Evolutionary conservation across 768 basidiomycete species (phyloP).

Genomic region (Boletus bicolor): DNA sequence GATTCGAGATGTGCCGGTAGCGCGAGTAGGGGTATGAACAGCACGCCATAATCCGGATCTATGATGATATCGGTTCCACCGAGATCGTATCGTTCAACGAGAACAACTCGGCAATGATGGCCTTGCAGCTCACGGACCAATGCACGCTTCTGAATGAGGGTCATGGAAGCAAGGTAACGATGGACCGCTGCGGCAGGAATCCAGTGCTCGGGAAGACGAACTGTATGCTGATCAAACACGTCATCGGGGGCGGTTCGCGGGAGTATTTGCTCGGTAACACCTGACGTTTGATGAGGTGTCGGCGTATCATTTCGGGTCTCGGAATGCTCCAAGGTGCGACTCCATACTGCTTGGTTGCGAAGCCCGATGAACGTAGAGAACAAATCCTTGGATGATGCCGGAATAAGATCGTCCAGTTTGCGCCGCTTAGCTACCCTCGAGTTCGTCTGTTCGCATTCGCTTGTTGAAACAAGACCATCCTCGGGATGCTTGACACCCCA

Average conservation of each 20-base stretch:
- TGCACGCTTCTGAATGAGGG: slow-evolving; percentile 63
- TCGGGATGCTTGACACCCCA: not conserved
- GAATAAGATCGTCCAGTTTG: slow-evolving; percentile 24
- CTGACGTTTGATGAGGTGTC: slow-evolving; percentile 2
- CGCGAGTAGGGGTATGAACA: slow-evolving; percentile 44
- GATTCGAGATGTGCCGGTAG: slow-evolving; percentile 50
- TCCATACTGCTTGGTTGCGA: slow-evolving; percentile 17
- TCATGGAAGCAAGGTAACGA: slow-evolving; percentile 67
- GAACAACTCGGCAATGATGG: slow-evolving; percentile 44
- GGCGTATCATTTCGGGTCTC: slow-evolving; percentile 14
- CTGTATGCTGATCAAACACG: slow-evolving; percentile 42
- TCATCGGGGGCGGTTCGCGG: slow-evolving; percentile 37
- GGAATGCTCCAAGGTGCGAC: slow-evolving; percentile 4
- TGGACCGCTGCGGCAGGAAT: slow-evolving; percentile 39
- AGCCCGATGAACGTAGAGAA: slow-evolving; percentile 27
- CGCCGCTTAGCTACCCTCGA: slow-evolving; percentile 20
- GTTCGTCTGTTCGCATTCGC: not conserved
- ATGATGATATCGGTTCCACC: slow-evolving; percentile 63
- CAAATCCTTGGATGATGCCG: slow-evolving; percentile 24
- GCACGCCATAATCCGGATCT: slow-evolving; percentile 56
- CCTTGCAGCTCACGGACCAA: slow-evolving; percentile 52
- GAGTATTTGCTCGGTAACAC: slow-evolving; percentile 11
- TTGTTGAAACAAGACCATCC: not conserved
- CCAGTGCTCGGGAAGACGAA: slow-evolving; percentile 38
- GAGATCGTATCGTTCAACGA: slow-evolving; percentile 64